A percentile compares a stretch with the other conserved stretches of the same genome.
Evolutionary conservation across 78 protist genomes (phyloP).

Genomic region (Chrysochromulina parva): DNA sequence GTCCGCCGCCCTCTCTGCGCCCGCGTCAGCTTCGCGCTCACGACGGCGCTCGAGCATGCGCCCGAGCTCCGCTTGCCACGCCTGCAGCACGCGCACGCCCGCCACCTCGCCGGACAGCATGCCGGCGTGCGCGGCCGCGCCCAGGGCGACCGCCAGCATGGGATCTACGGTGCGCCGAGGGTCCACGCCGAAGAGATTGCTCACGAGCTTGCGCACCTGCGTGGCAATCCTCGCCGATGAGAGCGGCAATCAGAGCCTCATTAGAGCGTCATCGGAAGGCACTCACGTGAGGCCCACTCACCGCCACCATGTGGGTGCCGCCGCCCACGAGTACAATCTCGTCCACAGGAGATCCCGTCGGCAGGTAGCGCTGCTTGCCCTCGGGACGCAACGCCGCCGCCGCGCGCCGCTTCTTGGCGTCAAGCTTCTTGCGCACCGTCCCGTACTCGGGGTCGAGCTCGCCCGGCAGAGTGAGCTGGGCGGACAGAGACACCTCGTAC

Average conservation of each 20-base stretch:
- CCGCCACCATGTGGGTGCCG: neutral
- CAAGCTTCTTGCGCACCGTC: neutral
- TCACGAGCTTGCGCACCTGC: neutral
- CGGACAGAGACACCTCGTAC: neutral
- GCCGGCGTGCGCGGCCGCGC: neutral
- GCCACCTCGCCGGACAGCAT: neutral
- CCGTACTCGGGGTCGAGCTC: neutral
- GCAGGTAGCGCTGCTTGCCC: neutral
- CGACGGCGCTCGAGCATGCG: neutral
- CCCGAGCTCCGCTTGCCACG: slow-evolving; percentile 13
- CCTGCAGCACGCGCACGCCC: neutral
- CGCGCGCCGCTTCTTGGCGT: neutral
- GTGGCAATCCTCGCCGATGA: too few species aligned
- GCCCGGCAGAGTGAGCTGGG: neutral
- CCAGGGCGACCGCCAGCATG: slow-evolving; percentile 5
- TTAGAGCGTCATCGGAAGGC: too few species aligned
- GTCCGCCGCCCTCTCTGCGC: too few species aligned
- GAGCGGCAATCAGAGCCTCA: too few species aligned
- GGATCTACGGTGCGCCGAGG: neutral
- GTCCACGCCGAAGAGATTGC: neutral
- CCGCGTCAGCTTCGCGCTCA: too few species aligned
- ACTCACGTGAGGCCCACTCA: neutral
- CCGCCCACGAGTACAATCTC: neutral
- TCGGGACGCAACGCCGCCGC: neutral
- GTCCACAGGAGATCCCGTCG: neutral